phyloP scores from a whole-genome alignment of 805 yeast genomes.

The Blastobotrys chiropterorum region DNA sequence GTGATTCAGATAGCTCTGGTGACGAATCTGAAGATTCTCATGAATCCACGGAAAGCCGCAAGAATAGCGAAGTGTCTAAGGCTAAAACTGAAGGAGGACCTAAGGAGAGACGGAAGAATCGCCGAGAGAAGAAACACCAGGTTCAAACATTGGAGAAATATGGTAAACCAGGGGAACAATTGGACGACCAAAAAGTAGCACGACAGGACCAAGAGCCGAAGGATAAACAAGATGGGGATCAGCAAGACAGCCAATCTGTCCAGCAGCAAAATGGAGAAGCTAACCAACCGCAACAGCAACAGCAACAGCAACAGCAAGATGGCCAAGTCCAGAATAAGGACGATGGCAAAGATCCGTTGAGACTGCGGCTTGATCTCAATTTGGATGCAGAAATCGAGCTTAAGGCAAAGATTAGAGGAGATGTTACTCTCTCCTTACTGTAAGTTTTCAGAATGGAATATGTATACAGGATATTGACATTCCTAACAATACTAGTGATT shows the following conservation, averaged over 20 bases:
- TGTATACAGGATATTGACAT: too few relatives aligned
- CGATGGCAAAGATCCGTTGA: not conserved
- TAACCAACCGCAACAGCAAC: not conserved
- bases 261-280: not conserved
- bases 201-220: too few relatives aligned
- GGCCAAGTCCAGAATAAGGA: not conserved
- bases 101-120: not conserved
- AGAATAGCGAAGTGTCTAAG: not conserved
- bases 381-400: conserved; percentile 2
- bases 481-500: too few relatives aligned
- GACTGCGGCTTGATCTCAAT: conserved; percentile 1
- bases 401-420: conserved; percentile 1
- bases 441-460: not conserved
- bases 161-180: not conserved
- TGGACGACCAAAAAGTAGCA: too few relatives aligned
- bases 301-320: not conserved
- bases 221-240: not conserved
- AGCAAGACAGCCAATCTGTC: too few relatives aligned
- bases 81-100: not conserved
- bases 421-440: conserved; percentile 1
- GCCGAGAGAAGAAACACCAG: not conserved
- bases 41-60: too few relatives aligned
- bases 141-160: not conserved
- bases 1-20: too few relatives aligned
- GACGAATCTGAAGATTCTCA: too few relatives aligned